These are phyloP conservation scores for Phaeotremella skinneri DNA, from an alignment of 768 basidiomycete species.

Conservation along the genomic window DNA sequence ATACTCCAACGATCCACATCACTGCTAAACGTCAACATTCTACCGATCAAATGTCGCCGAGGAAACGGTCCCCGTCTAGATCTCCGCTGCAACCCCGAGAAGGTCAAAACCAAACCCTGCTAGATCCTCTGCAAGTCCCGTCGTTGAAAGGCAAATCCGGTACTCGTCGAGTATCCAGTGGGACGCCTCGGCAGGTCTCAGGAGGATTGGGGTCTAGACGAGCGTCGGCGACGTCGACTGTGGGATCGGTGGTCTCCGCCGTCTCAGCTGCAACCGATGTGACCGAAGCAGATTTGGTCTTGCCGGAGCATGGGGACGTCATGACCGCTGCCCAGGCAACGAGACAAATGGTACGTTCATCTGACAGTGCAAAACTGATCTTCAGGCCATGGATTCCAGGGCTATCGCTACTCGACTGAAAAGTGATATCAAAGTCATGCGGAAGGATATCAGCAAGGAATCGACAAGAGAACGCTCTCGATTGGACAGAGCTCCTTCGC, in stretches of 20 bases:
- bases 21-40: conserved; percentile 44
- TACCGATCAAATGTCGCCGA: conserved; percentile 42
- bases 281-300: conserved; percentile 17
- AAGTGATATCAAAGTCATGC: conserved; percentile 57
- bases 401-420: conserved; percentile 72
- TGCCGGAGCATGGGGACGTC: conserved; percentile 23
- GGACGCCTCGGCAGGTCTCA: background rate
- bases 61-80: conserved; percentile 42
- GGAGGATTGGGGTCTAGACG: conserved; percentile 1
- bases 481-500: conserved; percentile 27
- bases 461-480: conserved; percentile 15
- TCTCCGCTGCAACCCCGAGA: conserved; percentile 26
- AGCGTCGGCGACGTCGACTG: conserved; percentile 11
- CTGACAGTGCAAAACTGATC: background rate
- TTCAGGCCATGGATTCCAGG: conserved; percentile 68
- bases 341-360: conserved; percentile 12
- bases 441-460: conserved; percentile 34
- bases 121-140: conserved; percentile 19
- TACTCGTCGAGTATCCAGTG: conserved; percentile 10
- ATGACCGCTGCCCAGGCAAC: conserved; percentile 16
- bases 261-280: conserved; percentile 8
- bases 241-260: conserved; percentile 14
- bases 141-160: conserved; percentile 6
- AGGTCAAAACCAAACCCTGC: background rate
- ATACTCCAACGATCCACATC: conserved; percentile 12